These are phyloP conservation scores for Colletotrichum graminicola DNA, from an alignment of 2,329 filamentous ascomycete species.

Conservation along the genomic window DNA sequence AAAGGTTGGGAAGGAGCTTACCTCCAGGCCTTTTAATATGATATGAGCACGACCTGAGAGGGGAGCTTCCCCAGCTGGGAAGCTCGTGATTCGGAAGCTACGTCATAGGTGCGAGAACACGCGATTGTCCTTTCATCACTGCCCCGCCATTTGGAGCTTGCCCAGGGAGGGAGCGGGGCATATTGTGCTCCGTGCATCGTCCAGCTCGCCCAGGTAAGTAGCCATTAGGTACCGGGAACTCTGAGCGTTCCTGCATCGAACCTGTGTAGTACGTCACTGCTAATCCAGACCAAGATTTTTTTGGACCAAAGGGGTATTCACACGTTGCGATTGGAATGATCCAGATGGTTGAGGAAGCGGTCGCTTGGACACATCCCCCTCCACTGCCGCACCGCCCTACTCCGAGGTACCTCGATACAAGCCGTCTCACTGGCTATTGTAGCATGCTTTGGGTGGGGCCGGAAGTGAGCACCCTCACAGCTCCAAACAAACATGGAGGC, in stretches of 20 bases:
- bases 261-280: conserved; percentile 39
- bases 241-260: conserved; percentile 41
- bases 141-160: conserved; percentile 41
- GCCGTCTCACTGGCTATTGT: conserved; percentile 16
- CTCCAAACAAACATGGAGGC: conserved; percentile 4
- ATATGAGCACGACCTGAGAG: conserved; percentile 17
- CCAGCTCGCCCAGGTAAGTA: conserved; percentile 32
- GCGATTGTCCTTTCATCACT: conserved; percentile 41
- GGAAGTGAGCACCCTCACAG: conserved; percentile 7
- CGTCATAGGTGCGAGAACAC: conserved; percentile 43
- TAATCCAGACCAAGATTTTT: conserved; percentile 34
- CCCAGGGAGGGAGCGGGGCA: conserved; percentile 38
- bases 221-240: conserved; percentile 35
- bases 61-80: conserved; percentile 36
- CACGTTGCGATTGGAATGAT: conserved; percentile 40
- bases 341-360: conserved; percentile 30
- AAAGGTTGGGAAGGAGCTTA: background rate
- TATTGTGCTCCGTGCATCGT: conserved; percentile 29
- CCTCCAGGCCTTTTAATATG: conserved; percentile 28
- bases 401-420: conserved; percentile 16
- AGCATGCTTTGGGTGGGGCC: conserved; percentile 26
- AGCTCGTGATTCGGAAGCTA: conserved; percentile 41
- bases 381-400: conserved; percentile 7
- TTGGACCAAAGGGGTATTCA: conserved; percentile 33
- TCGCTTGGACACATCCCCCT: background rate